Percentiles rank a stretch among this genome's conserved stretches.
Evolutionary conservation across 176 grass and related monocot genomes (phyloP).

Genomic region (Rhynchospora tenuis): DNA sequence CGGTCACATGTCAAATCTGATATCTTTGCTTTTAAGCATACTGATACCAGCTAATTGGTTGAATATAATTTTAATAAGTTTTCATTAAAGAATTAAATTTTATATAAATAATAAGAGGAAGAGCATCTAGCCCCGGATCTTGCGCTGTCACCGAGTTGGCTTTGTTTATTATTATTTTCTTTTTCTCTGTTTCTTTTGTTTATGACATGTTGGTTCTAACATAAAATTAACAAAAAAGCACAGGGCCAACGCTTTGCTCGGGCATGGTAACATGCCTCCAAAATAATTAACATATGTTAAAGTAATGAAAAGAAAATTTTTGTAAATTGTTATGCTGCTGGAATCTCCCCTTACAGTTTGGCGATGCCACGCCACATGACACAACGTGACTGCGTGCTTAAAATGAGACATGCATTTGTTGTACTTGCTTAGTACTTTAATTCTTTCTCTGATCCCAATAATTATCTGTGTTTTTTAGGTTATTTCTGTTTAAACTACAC

Average conservation of each 20-base stretch:
- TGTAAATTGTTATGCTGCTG: background rate
- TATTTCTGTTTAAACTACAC: background rate
- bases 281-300: constrained; percentile 7
- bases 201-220: background rate
- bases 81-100: background rate
- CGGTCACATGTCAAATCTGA: background rate
- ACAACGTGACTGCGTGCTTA: constrained; percentile 12
- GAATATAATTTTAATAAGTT: background rate
- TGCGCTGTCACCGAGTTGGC: background rate
- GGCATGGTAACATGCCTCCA: constrained; percentile 23
- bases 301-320: background rate
- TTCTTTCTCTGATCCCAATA: constrained; percentile 3
- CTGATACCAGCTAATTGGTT: background rate
- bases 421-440: constrained; percentile 17
- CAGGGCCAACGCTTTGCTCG: background rate
- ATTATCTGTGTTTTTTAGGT: background rate
- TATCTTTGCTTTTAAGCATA: background rate
- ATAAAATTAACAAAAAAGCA: background rate
- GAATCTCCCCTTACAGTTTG: constrained; percentile 25
- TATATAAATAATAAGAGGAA: background rate
- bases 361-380: constrained; percentile 18
- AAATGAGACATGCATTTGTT: constrained; percentile 16
- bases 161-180: background rate
- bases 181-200: background rate
- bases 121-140: background rate